phyloP scores from a whole-genome alignment of 2,329 filamentous ascomycete species.

The Diaporthe vaccinii region DNA sequence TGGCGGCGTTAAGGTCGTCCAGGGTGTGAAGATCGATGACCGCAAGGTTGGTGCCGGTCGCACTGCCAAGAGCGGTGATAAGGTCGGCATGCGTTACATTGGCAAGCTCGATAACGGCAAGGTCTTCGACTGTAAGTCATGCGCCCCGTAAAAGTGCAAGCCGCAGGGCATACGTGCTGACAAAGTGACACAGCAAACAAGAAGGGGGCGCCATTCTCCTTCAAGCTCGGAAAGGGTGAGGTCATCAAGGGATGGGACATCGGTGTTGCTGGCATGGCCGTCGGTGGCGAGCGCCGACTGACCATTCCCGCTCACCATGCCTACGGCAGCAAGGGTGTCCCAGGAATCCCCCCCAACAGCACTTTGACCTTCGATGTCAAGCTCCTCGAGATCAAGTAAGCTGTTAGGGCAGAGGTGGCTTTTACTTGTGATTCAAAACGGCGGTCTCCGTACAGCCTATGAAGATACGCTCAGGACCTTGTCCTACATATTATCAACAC shows the following conservation, averaged over 20 bases:
- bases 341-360: conserved; percentile 92
- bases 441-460: not conserved
- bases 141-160: not conserved
- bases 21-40: conserved; percentile 94
- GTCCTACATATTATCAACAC: conserved; percentile 15
- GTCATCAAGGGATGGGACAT: conserved; percentile 99
- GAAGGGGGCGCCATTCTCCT: conserved; percentile 97
- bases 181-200: conserved; percentile 81
- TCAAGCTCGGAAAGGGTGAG: conserved; percentile 94
- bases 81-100: conserved; percentile 95
- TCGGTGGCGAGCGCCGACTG: conserved; percentile 93
- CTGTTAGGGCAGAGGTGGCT: not conserved
- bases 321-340: conserved; percentile 87
- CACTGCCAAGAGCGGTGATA: conserved; percentile 89
- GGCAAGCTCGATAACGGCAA: conserved; percentile 96
- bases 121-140: conserved; percentile 87
- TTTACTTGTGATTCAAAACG: not conserved
- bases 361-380: conserved; percentile 93
- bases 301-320: conserved; percentile 89
- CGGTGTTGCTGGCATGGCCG: conserved; percentile 90
- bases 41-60: conserved; percentile 91
- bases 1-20: conserved; percentile 81
- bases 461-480: not conserved
- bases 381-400: conserved; percentile 85
- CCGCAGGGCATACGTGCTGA: conserved; percentile 7